These are phyloP conservation scores for Eutrema yunnanense DNA, from an alignment of 345 rosid species.

Conservation along the genomic window DNA sequence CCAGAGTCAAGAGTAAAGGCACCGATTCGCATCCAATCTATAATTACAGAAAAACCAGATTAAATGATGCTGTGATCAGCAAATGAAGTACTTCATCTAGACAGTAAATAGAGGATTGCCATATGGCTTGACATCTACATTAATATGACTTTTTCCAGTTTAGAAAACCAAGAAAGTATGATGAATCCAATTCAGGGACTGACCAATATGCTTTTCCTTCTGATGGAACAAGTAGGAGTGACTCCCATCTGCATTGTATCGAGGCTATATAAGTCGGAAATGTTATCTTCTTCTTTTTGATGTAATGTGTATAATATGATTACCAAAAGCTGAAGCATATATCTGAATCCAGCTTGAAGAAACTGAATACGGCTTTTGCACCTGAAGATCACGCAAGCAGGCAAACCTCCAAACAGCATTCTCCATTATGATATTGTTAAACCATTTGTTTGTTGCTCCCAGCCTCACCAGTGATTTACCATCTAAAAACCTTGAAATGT, in stretches of 20 bases:
- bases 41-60: constrained; percentile 19
- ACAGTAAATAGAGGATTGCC: not conserved
- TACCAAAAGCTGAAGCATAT: constrained; percentile 76
- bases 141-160: not conserved
- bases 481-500: constrained; percentile 66
- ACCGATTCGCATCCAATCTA: constrained; percentile 97
- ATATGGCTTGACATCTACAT: not conserved
- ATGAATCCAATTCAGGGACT: constrained; percentile 8
- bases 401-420: constrained; percentile 70
- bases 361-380: constrained; percentile 40
- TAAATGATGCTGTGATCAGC: not conserved
- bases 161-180: no score
- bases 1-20: constrained; percentile 72
- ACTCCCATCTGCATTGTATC: constrained; percentile 59
- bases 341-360: constrained; percentile 63
- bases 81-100: not conserved
- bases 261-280: not conserved
- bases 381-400: constrained; percentile 91
- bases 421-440: constrained; percentile 49
- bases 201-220: constrained; percentile 77
- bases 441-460: constrained; percentile 65
- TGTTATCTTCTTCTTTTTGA: not conserved
- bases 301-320: not conserved
- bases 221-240: constrained; percentile 72
- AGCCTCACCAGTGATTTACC: constrained; percentile 80